These are phyloP conservation scores for Saccharomycopsis capsularis DNA, from an alignment of 805 yeast species.

Conservation along the genomic window DNA sequence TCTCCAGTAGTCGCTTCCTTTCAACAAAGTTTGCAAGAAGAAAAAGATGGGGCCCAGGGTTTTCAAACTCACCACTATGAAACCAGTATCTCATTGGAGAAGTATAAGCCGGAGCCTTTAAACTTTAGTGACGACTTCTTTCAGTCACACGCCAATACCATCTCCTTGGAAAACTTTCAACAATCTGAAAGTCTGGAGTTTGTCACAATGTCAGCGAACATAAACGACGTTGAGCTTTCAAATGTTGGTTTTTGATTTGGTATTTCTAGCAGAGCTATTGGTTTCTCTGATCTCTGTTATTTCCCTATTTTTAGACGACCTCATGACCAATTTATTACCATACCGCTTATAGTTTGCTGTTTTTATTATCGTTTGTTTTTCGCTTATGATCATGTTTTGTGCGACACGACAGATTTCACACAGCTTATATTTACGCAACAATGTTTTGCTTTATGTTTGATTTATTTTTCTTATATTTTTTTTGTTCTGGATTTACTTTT, in stretches of 20 bases:
- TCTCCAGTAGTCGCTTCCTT: not conserved
- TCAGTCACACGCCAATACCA: not conserved
- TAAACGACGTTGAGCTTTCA: not conserved
- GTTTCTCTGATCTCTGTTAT: not conserved
- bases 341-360: not conserved
- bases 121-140: constrained; percentile 7
- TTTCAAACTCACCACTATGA: too few species aligned
- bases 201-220: not conserved
- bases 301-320: not conserved
- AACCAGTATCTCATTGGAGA: too few species aligned
- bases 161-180: not conserved
- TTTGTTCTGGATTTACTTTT: too few species aligned
- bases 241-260: not conserved
- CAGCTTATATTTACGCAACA: too few species aligned
- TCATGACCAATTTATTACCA: not conserved
- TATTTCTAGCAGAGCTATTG: too few species aligned
- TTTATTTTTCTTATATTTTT: not conserved
- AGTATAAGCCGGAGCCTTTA: constrained; percentile 1
- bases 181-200: not conserved
- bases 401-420: too few species aligned
- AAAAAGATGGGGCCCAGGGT: too few species aligned
- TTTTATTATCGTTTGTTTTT: not conserved
- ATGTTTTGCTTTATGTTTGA: not conserved
- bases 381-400: not conserved
- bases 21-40: too few species aligned